These are phyloP conservation scores for Serpula lacrymans DNA, from an alignment of 768 basidiomycete genomes.

Conservation along the genomic window DNA sequence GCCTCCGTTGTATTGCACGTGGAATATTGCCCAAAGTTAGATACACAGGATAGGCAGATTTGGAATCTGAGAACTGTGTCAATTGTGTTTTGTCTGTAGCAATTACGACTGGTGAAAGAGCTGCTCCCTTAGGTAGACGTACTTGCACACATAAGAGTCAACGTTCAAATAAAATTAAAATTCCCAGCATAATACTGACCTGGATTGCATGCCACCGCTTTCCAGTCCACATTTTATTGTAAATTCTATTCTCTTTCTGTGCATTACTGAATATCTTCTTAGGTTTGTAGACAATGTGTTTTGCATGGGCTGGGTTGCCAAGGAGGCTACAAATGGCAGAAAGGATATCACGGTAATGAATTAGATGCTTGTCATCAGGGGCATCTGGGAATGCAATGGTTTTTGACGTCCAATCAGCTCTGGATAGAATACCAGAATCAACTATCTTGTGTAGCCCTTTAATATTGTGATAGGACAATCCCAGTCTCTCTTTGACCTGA, in stretches of 20 bases:
- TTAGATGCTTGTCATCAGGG: too few relatives aligned
- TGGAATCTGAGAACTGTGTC: slow-evolving; percentile 33
- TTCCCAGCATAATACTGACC: too few relatives aligned
- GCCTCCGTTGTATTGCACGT: slow-evolving; percentile 35
- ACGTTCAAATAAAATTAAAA: too few relatives aligned
- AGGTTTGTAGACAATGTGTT: slow-evolving; percentile 3
- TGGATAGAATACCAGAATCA: too few relatives aligned
- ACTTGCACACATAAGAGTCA: too few relatives aligned
- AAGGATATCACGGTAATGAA: too few relatives aligned
- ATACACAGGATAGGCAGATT: slow-evolving; percentile 22
- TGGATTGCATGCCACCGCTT: slow-evolving; percentile 17
- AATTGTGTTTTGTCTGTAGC: slow-evolving; percentile 44
- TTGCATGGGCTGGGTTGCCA: slow-evolving; percentile 18
- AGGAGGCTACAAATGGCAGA: too few relatives aligned
- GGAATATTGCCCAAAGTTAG: slow-evolving; percentile 24
- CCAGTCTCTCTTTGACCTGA: too few relatives aligned
- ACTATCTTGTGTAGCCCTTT: too few relatives aligned
- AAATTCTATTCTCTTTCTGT: slow-evolving; percentile 10
- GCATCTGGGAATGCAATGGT: too few relatives aligned
- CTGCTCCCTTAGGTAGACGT: slow-evolving; percentile 9
- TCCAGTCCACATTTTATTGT: slow-evolving; percentile 13
- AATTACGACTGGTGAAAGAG: slow-evolving; percentile 13
- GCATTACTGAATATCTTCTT: slow-evolving; percentile 2
- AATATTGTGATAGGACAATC: too few relatives aligned
- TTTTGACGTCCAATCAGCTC: too few relatives aligned